Conservation (phyloP, 768 basidiomycete genomes). For the Trametes gibbosa region DNA sequence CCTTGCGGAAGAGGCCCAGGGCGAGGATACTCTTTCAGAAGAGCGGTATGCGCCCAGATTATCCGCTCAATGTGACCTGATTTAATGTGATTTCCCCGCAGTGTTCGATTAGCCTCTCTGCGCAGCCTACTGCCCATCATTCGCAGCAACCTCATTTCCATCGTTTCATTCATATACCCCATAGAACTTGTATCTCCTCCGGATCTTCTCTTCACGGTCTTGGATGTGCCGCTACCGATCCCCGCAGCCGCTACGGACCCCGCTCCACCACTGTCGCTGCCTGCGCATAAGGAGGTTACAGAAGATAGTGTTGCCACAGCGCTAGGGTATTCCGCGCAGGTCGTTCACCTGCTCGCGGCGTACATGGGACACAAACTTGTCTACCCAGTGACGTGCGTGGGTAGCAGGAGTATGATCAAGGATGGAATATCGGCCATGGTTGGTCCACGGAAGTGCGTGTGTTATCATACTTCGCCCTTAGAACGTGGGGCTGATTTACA, state of each 20-base stretch:
- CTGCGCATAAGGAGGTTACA: slow-evolving; percentile 65
- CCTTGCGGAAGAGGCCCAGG: slow-evolving; percentile 41
- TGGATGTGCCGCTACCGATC: slow-evolving; percentile 88
- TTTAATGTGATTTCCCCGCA: slow-evolving; percentile 32
- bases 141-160: slow-evolving; percentile 64
- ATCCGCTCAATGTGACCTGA: slow-evolving; percentile 7
- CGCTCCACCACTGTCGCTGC: slow-evolving; percentile 73
- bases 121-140: slow-evolving; percentile 48
- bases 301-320: slow-evolving; percentile 89
- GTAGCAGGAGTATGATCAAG: slow-evolving; percentile 86
- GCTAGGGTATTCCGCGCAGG: slow-evolving; percentile 85
- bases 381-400: slow-evolving; percentile 89
- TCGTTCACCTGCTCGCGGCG: slow-evolving; percentile 76
- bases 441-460: slow-evolving; percentile 84
- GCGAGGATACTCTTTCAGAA: slow-evolving; percentile 7
- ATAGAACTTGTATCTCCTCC: slow-evolving; percentile 84
- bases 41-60: slow-evolving; percentile 6
- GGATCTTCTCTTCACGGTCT: slow-evolving; percentile 86
- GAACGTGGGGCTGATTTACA: background rate
- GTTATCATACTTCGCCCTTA: background rate
- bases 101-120: slow-evolving; percentile 46
- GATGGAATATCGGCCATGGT: slow-evolving; percentile 95
- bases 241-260: slow-evolving; percentile 72
- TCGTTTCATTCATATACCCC: slow-evolving; percentile 78
- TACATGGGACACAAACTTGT: slow-evolving; percentile 75